phyloP scores from a whole-genome alignment of 2,329 filamentous ascomycete species.

The Aspergillus felis region DNA sequence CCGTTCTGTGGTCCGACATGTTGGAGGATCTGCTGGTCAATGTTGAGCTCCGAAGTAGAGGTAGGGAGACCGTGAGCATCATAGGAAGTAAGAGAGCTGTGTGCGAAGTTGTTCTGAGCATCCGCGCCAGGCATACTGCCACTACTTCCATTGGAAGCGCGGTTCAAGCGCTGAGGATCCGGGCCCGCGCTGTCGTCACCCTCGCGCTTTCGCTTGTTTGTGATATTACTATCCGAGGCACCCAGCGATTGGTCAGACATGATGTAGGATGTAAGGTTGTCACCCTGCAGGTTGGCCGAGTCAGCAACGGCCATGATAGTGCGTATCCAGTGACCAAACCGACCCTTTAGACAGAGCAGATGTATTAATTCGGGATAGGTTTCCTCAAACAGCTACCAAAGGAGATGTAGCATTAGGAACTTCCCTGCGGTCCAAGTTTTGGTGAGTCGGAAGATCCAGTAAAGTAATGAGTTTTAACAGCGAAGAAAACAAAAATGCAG shows the following conservation, averaged over 20 bases:
- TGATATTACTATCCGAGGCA: conserved; percentile 29
- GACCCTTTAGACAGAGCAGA: background rate
- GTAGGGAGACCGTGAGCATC: conserved; percentile 36
- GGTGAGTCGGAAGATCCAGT: conserved; percentile 2
- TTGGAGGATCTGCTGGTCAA: conserved; percentile 46
- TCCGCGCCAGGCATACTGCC: conserved; percentile 34
- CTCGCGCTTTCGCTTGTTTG: conserved; percentile 41
- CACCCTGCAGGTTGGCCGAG: conserved; percentile 2
- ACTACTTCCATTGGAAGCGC: conserved; percentile 39
- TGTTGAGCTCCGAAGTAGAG: conserved; percentile 37
- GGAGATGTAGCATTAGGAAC: background rate
- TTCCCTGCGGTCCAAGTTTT: background rate
- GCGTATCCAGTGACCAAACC: background rate
- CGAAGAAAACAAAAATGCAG: background rate
- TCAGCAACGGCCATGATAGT: background rate
- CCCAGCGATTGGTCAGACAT: conserved; percentile 40
- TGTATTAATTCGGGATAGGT: background rate
- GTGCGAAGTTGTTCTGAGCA: conserved; percentile 31
- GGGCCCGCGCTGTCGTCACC: conserved; percentile 36
- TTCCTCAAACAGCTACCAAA: background rate
- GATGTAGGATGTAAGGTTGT: conserved; percentile 1
- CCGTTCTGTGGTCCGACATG: conserved; percentile 53
- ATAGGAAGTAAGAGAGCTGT: conserved; percentile 32
- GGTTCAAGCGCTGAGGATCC: conserved; percentile 39
- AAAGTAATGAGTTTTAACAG: background rate